Conservation (phyloP, 805 yeast genomes). For the Metschnikowia aberdeeniae region DNA sequence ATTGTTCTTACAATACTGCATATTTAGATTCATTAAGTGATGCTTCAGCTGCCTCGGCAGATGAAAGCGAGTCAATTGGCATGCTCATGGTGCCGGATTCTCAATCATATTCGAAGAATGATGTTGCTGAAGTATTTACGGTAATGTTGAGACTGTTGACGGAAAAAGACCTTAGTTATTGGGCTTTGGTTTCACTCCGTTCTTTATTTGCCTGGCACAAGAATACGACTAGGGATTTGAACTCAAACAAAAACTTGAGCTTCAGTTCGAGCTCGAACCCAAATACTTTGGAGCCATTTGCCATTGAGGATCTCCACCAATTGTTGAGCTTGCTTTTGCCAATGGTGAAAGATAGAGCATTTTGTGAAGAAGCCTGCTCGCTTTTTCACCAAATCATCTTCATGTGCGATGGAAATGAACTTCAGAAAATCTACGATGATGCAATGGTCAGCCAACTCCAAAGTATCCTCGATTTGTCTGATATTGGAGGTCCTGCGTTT, state of each 20-base stretch:
- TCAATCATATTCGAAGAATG: neutral
- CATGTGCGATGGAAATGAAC: slow-evolving; percentile 7
- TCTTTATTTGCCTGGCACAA: neutral
- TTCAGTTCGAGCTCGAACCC: too few species aligned
- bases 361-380: slow-evolving; percentile 29
- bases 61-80: neutral
- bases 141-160: slow-evolving; percentile 4
- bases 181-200: slow-evolving; percentile 21
- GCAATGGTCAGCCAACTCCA: slow-evolving; percentile 45
- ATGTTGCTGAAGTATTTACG: neutral
- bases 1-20: neutral
- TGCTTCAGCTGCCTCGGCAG: neutral
- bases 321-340: slow-evolving; percentile 34
- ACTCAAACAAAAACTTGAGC: too few species aligned
- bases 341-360: slow-evolving; percentile 27
- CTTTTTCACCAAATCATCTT: slow-evolving; percentile 19
- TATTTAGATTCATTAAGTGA: neutral
- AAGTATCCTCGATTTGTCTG: slow-evolving; percentile 49
- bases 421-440: slow-evolving; percentile 29
- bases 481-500: slow-evolving; percentile 55
- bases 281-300: neutral
- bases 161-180: slow-evolving; percentile 18
- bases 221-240: neutral
- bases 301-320: slow-evolving; percentile 13
- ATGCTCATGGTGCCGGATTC: neutral